Percentiles rank a stretch among this genome's conserved stretches.
These are phyloP conservation scores for Lasiosphaeria ovina DNA, from an alignment of 495 filamentous ascomycete genomes.

Conservation along the genomic window DNA sequence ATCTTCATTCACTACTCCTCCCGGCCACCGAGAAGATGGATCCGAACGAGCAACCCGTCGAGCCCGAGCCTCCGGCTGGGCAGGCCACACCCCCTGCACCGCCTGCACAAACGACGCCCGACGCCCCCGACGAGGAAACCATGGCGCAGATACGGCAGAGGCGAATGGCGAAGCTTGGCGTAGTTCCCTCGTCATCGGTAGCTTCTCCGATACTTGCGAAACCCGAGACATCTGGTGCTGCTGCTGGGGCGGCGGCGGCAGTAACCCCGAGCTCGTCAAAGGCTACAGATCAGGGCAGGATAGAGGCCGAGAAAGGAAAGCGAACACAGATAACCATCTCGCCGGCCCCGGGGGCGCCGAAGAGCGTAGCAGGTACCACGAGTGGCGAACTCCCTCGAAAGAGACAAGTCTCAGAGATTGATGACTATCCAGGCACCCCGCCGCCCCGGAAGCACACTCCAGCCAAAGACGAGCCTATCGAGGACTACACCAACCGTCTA, in stretches of 20 bases:
- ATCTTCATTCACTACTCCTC: not conserved
- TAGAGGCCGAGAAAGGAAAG: conserved; percentile 8
- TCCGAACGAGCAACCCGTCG: conserved; percentile 24
- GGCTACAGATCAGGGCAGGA: conserved; percentile 9
- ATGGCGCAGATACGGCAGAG: conserved; percentile 42
- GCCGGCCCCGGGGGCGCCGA: conserved; percentile 11
- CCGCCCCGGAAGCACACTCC: conserved; percentile 29
- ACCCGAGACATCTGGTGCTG: conserved; percentile 7
- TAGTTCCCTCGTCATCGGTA: conserved; percentile 17
- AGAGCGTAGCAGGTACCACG: conserved; percentile 27
- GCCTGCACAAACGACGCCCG: conserved; percentile 19
- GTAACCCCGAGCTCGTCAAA: conserved; percentile 11
- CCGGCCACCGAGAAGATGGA: conserved; percentile 26
- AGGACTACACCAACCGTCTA: conserved; percentile 69
- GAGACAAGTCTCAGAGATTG: conserved; percentile 29
- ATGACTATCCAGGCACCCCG: conserved; percentile 20
- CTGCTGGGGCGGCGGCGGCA: conserved; percentile 6
- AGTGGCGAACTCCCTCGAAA: conserved; percentile 19
- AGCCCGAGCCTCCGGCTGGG: conserved; percentile 5
- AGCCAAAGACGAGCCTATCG: conserved; percentile 41
- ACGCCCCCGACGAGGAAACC: conserved; percentile 34
- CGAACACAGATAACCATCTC: conserved; percentile 33
- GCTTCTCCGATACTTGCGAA: conserved; percentile 12
- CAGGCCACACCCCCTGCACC: conserved; percentile 12
- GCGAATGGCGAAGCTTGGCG: conserved; percentile 43